Base-by-base conservation (phyloP, 139 green algal species). In the Tetradesmus lagerheimii region DNA sequence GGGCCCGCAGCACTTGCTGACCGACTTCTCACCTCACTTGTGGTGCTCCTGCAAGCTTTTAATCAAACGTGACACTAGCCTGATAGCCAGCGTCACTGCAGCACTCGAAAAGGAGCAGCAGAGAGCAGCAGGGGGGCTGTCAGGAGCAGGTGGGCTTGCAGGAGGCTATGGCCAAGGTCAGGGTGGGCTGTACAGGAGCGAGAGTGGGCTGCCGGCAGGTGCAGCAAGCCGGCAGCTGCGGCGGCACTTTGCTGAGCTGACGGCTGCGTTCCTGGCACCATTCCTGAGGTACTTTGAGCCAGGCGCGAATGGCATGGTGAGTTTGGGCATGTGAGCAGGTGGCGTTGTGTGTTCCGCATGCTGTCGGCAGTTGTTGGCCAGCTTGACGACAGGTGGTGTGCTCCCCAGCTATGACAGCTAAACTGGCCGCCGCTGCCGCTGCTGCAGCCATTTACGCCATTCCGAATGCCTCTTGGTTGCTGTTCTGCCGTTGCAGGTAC, bases 171-270 rank as follows among this genome's bases (percentile, higher is more conserved):
- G 79, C 20, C 38, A 31, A 20, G 79, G 81, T 2, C 39, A 35
- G 39, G 81, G 47, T 74, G 43, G 35, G 57, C 11, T 14, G 15
- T 12, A 11, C 47, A n/a, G 80, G 16, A 45, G 82, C 82, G 43
- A 53, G 18, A 53, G 57, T 57, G 35, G 85, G 67, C 0, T 74
- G 50, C 81, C 34, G n/a, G 27, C 39, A 23, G 84, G 66, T 4
- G 39, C 41, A 8, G 75, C 86, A 11, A 23, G 37, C 25, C 1
- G 37, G 53, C 62, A 93, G 43, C 86, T 98, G 75, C 92, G 95
- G n/a, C 87, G 90, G 2, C 97, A 99, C 92, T 98, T 99, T 90
- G 74, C 88, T 29, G 94, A 98, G 87, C 92, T 99, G 12, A 99
- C 96, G 2, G 38, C 47, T 27, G 96, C 96, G 0, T 92, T 99